Conservation (phyloP, 139 green algal genomes). For the Prasinococcaceae sp. region DNA sequence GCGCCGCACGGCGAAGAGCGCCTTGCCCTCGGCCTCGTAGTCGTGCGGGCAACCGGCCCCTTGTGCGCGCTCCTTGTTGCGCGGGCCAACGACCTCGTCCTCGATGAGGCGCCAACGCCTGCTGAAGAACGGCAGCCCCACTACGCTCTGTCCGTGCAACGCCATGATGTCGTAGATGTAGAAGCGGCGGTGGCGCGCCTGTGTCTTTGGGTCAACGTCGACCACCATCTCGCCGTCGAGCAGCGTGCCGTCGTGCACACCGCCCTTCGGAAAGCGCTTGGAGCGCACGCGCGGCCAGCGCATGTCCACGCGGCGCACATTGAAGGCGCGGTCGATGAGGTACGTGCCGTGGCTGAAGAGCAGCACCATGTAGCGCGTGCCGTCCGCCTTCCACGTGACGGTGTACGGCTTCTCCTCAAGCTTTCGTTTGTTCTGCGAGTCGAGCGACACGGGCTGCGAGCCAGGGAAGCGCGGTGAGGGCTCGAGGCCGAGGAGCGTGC, state of each 20-base stretch:
- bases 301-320: conserved; percentile 47
- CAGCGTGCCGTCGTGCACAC: conserved; percentile 43
- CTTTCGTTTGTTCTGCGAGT: background rate
- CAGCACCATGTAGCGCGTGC: conserved; percentile 87
- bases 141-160: conserved; percentile 36
- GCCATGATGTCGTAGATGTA: conserved; percentile 74
- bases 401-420: conserved; percentile 33
- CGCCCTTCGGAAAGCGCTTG: too few species aligned
- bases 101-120: conserved; percentile 31
- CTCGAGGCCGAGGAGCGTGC: too few species aligned
- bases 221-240: conserved; percentile 95
- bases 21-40: conserved; percentile 7
- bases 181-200: conserved; percentile 27
- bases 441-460: conserved; percentile 83
- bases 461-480: conserved; percentile 81
- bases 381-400: conserved; percentile 94
- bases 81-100: conserved; percentile 30
- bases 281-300: conserved; percentile 41
- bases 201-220: conserved; percentile 38
- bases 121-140: conserved; percentile 11
- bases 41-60: conserved; percentile 5
- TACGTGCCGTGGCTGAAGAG: conserved; percentile 59
- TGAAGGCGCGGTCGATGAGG: conserved; percentile 71
- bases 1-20: conserved; percentile 30
- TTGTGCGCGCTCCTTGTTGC: conserved; percentile 27